Evolutionary conservation across 2,329 filamentous ascomycete species (phyloP), one percentile per base, ranked within the genome.

Genomic region (Dothiorella sarmentorum): DNA sequence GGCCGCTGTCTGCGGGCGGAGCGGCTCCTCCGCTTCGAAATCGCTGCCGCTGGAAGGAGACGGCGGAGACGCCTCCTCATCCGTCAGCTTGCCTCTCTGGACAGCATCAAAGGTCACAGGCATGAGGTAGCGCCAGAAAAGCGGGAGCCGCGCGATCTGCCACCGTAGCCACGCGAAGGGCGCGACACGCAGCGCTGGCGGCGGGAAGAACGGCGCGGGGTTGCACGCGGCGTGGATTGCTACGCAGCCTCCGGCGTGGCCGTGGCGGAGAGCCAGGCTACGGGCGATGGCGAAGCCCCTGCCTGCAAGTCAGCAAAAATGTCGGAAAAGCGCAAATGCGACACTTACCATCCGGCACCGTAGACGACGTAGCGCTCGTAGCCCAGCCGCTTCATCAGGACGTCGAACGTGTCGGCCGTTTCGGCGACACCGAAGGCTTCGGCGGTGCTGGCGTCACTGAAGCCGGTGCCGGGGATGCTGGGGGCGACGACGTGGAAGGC

Each of bases 401-500:
- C 70, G 65, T 86, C 74, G 55, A 88, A 78, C 11, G 86, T 70
- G 2, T 77, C 75, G 0, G 83, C 85, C 0, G 83, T 83, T 11
- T 78, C 74, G 5, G 75, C 67, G 58, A 84, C 70, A n/a, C 79
- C 77, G 65, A 80, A 75, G 7, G 71, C 72, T 47, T 79, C 78
- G 57, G 76, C 76, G 0, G 77, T 74, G 37, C 86, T 76, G 2
- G 84, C 76, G 68, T 88, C 85, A 68, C 85, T 87, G 66, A 89
- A 89, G 15, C 85, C 86, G 44, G 87, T 75, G 0, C 85, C 86
- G 0, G 86, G 85, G 18, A 89, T 77, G 42, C 83, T 84, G 1
- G 86, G 86, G 18, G 83, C 82, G 18, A 89, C 79, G n/a, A 89
- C 67, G 65, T 89, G 83, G 65, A 89, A 89, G 0, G 84, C 77